phyloP scores from a whole-genome alignment of 768 basidiomycete species.

The Strobilomyces dryophilus region DNA sequence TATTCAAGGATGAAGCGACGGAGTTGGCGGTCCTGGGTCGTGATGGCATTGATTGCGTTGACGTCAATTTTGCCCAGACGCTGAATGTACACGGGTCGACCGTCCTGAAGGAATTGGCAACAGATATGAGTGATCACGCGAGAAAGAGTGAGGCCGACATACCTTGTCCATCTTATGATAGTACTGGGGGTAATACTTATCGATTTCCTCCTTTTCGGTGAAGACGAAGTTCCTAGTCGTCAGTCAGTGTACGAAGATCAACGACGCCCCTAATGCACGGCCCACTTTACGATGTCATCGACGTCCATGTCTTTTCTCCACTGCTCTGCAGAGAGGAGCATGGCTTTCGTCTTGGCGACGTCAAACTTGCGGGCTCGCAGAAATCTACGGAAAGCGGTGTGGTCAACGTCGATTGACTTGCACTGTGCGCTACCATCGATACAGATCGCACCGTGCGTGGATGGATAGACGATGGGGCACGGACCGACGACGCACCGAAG shows the following conservation, averaged over 20 bases:
- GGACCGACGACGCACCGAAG: slow-evolving; percentile 45
- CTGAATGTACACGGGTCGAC: slow-evolving; percentile 94
- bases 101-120: slow-evolving; percentile 52
- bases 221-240: slow-evolving; percentile 74
- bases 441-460: slow-evolving; percentile 5
- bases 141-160: neutral
- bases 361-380: slow-evolving; percentile 93
- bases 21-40: slow-evolving; percentile 84
- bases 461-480: neutral
- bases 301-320: slow-evolving; percentile 89
- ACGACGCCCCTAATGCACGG: slow-evolving; percentile 2
- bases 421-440: slow-evolving; percentile 12
- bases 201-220: slow-evolving; percentile 74
- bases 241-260: neutral
- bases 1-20: slow-evolving; percentile 89
- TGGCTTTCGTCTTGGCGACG: slow-evolving; percentile 71
- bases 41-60: slow-evolving; percentile 72
- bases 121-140: neutral
- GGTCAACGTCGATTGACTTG: neutral
- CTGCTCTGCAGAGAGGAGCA: slow-evolving; percentile 77
- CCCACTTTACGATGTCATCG: slow-evolving; percentile 67
- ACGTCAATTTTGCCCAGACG: slow-evolving; percentile 88
- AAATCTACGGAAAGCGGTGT: slow-evolving; percentile 49
- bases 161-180: slow-evolving; percentile 97
- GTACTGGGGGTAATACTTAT: slow-evolving; percentile 93